A percentile compares a stretch with the other conserved stretches of the same genome.
Conservation (phyloP, 345 rosid genomes). For the Erysimum cheiranthoides region DNA sequence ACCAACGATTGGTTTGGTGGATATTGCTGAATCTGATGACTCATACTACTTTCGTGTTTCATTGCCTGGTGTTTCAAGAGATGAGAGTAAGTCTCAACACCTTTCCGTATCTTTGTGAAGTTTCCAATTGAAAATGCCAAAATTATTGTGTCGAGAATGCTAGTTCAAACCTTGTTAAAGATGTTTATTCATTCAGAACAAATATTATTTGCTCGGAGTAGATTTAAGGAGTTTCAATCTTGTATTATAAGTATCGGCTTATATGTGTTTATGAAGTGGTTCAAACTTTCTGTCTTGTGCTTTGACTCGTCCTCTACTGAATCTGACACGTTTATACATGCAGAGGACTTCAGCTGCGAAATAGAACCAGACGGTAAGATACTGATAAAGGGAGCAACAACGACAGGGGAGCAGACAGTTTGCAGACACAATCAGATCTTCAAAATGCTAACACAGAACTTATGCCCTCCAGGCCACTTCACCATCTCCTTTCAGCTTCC, state of each 20-base stretch:
- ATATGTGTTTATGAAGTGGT: conserved; percentile 6
- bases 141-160: background rate
- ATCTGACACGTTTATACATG: conserved; percentile 27
- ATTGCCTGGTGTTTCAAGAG: conserved; percentile 75
- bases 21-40: conserved; percentile 69
- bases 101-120: background rate
- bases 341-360: conserved; percentile 78
- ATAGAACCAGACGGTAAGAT: conserved; percentile 68
- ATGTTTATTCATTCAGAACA: background rate
- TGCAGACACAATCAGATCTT: conserved; percentile 64
- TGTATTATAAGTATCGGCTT: background rate
- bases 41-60: conserved; percentile 65
- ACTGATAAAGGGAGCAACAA: conserved; percentile 67
- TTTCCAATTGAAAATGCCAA: background rate
- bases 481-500: conserved; percentile 71
- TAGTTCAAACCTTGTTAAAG: background rate
- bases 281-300: background rate
- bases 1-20: conserved; percentile 57
- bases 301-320: background rate
- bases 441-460: conserved; percentile 70
- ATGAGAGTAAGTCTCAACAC: conserved; percentile 61
- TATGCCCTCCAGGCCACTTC: conserved; percentile 79
- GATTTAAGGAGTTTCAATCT: background rate
- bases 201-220: background rate
- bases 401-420: conserved; percentile 74